Percentiles rank a stretch among this genome's conserved stretches.
Conservation (phyloP, 164 flowering plant genomes). For the Euptelea pleiosperma region DNA sequence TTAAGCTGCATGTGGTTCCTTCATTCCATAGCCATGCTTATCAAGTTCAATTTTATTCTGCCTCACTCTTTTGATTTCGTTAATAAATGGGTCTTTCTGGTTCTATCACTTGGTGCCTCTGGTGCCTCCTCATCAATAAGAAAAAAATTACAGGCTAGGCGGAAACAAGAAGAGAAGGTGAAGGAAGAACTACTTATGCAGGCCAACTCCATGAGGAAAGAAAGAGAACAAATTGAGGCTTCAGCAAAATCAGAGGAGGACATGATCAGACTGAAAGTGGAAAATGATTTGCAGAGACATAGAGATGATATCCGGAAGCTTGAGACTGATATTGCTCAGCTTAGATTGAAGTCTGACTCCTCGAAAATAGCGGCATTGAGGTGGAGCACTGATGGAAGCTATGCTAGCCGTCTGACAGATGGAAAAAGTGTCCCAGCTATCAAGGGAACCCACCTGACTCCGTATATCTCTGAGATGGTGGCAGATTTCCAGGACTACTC, state of each 20-base stretch:
- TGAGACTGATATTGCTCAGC: conserved; percentile 67
- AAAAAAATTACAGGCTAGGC: conserved; percentile 53
- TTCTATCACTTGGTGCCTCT: not conserved
- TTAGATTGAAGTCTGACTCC: conserved; percentile 75
- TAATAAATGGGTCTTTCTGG: not conserved
- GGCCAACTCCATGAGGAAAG: conserved; percentile 51
- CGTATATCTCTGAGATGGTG: conserved; percentile 25
- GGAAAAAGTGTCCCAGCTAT: conserved; percentile 21
- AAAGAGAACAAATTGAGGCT: conserved; percentile 65
- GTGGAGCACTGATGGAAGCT: conserved; percentile 70
- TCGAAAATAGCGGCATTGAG: conserved; percentile 83
- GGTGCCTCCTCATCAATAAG: conserved; percentile 8
- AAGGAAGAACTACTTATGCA: conserved; percentile 58
- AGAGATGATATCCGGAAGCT: conserved; percentile 67
- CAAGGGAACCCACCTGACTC: conserved; percentile 29
- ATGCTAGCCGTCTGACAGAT: conserved; percentile 44
- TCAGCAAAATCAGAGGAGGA: conserved; percentile 64
- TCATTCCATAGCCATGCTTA: no score
- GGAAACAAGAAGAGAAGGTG: conserved; percentile 67
- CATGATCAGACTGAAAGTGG: conserved; percentile 56
- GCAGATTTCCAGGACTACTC: conserved; percentile 26
- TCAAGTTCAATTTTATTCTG: no score
- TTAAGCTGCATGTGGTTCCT: no score
- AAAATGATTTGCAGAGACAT: conserved; percentile 51
- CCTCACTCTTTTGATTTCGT: not conserved